phyloP scores from a whole-genome alignment of 768 basidiomycete species.

The Mycena olivaceomarginata region DNA sequence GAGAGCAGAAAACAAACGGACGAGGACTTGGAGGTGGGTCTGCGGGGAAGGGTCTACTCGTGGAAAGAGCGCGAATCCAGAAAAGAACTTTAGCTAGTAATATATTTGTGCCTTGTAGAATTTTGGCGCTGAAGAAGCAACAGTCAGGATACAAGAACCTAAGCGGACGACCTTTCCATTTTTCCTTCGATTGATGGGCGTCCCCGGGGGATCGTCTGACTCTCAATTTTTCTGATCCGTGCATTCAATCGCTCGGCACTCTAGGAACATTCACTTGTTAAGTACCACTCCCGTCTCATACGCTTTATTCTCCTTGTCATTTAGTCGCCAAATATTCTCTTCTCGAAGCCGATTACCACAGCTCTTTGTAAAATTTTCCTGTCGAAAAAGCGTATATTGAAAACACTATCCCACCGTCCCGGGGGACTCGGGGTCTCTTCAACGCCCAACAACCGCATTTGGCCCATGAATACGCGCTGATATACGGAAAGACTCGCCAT shows the following conservation, averaged over 20 bases:
- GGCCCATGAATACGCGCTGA: neutral
- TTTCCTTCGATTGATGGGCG: neutral
- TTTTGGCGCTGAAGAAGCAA: constrained; percentile 18
- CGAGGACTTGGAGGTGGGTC: constrained; percentile 35
- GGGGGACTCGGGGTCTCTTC: neutral
- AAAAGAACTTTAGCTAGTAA: constrained; percentile 28
- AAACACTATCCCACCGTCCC: neutral
- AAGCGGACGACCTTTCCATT: neutral
- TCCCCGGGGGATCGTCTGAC: constrained; percentile 21
- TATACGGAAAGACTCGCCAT: constrained; percentile 18
- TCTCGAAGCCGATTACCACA: neutral
- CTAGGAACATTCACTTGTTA: constrained; percentile 6
- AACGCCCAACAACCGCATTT: neutral
- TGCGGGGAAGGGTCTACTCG: constrained; percentile 3
- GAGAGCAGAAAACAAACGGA: constrained; percentile 23
- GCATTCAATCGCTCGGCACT: neutral
- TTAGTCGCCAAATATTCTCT: neutral
- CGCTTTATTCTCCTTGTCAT: constrained; percentile 3
- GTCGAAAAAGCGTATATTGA: constrained; percentile 9
- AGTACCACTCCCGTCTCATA: neutral
- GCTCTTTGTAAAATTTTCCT: constrained; percentile 10
- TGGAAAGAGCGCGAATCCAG: constrained; percentile 35
- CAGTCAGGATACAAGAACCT: neutral
- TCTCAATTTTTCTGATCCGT: constrained; percentile 15
- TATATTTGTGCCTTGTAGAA: constrained; percentile 29